Base-by-base conservation (phyloP, 257 asterid species). In the Penstemon newberryi region DNA sequence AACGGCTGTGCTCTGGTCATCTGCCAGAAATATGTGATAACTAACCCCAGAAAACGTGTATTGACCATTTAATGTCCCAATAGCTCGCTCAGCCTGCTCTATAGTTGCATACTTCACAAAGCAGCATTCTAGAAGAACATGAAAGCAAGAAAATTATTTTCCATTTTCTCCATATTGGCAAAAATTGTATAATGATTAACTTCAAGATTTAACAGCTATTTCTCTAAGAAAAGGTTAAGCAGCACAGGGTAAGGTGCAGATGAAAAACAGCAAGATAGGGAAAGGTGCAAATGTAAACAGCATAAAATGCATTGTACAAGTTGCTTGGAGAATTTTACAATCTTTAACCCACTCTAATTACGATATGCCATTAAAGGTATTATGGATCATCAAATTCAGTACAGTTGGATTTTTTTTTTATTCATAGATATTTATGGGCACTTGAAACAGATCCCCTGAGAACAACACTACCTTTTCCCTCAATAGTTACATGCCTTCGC, bases 11-110 rank as follows among this genome's bases (percentile, higher is more conserved):
- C 37, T 45, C 36, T 59, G 42, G 66, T 53, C 64, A 51, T 40
- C n/a, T 6, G 49, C 57, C 55, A 60, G 19, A 13, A 49, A 37
- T 66, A 18, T 18, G 40, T 13, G 19, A 74, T 67, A 76, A 92
- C 96, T 81, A 74, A 90, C 98, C 97, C 96, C 94, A 54, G 90
- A 84, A 77, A 88, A 90, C 8, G 78, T 84, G 79, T 75, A 85
- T 8, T 73, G 89, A 63, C 73, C 78, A 64, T 86, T 72, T 77
- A 86, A 80, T 57, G 83, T 86, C 53, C 42, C 82, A 74, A 90
- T 85, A 67, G 97, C 98, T 63, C 73, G 81, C 66, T 90, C 91
- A 69, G 96, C 97, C 75, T 83, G 94, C 72, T 90, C 92, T 38
- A 83, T 1, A 5, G 81, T 79, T 45, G 86, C 81, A 80, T 84